These are phyloP conservation scores for Aspergillus cristatus DNA, from an alignment of 495 filamentous ascomycete species.

Conservation along the genomic window DNA sequence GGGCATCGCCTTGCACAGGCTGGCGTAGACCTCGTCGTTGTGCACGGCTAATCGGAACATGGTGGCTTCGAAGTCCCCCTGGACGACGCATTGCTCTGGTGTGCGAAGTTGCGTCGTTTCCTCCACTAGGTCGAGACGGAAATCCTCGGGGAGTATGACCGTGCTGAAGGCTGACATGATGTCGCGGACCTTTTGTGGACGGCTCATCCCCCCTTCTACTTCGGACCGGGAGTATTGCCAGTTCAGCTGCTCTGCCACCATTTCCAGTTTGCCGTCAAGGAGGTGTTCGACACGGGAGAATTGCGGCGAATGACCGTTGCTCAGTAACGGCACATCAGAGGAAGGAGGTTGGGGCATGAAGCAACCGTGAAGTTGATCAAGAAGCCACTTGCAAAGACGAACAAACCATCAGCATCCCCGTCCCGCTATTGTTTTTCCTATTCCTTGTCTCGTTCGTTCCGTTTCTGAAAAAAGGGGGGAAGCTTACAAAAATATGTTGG, in stretches of 20 bases:
- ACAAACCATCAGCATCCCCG: background rate
- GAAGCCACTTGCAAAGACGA: conserved; percentile 28
- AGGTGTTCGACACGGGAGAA: conserved; percentile 29
- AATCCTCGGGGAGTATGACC: conserved; percentile 36
- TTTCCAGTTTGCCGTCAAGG: conserved; percentile 27
- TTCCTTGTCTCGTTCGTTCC: too few species aligned
- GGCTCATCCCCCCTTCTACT: conserved; percentile 25
- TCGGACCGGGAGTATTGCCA: conserved; percentile 29
- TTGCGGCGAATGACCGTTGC: conserved; percentile 24
- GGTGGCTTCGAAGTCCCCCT: conserved; percentile 41
- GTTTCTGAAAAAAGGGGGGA: too few species aligned
- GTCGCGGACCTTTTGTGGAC: conserved; percentile 35
- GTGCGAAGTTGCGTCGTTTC: conserved; percentile 16
- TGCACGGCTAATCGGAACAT: conserved; percentile 42
- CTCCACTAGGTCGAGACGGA: conserved; percentile 30
- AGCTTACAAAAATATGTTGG: conserved; percentile 39
- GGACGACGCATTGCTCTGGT: conserved; percentile 37
- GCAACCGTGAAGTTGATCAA: conserved; percentile 34
- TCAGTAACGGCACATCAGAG: conserved; percentile 20
- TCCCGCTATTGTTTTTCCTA: background rate
- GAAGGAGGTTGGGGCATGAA: conserved; percentile 18
- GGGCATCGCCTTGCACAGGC: conserved; percentile 39
- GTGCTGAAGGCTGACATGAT: conserved; percentile 41
- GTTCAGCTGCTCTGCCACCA: conserved; percentile 26
- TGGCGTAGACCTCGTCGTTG: conserved; percentile 35